Evolutionary conservation across 2,329 filamentous ascomycete genomes (phyloP), one percentile per base, ranked within the genome.

Genomic region (Metarhizium robertsii): DNA sequence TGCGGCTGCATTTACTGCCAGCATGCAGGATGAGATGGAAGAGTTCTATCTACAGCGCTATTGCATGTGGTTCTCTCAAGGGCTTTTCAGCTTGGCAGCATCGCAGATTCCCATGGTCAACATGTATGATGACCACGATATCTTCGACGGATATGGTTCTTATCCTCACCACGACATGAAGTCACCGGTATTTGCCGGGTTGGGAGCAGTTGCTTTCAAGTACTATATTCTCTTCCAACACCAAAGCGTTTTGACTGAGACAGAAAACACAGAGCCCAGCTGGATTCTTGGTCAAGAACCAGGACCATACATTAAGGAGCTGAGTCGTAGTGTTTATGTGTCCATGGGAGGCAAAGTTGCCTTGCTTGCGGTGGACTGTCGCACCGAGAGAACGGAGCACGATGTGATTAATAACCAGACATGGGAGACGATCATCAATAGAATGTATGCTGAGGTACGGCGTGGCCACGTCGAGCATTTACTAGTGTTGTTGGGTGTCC

Each of bases 181-280:
- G 61, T 90, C 89, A 2, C 87, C 90, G 0, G 89, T 97, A 0
- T 95, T 99, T 67, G 87, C 86, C 2, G 94, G 95, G 0, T 72
- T 99, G 8, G 95, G 94, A 2, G 88, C 87, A 42, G 84, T 97
- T 52, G 92, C 92, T 0, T 97, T 94, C 80, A 99, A 99, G 69
- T 99, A 97, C 72, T 99, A 99, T 66, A 87, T 99, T 85, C 80
- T 99, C 8, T 99, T 99, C 74, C 94, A 99, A 69, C 94, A 99
- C 63, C 95, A 99, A 69, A 95, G 88, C 61, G 77, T 95, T 3
- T 74, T 83, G 1, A 82, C 86, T 49, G 94, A 99, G 73, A 90
- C 86, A 0, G 86, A 95, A 61, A 77, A 80, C 40, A 82, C 88
- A 2, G 95, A 99, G 69, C 90, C 92, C 2, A 96, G 90, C 66